A percentile compares a stretch with the other conserved stretches of the same genome.
Evolutionary conservation across 495 filamentous ascomycete species (phyloP).

Genomic region (Penicilliopsis zonata): DNA sequence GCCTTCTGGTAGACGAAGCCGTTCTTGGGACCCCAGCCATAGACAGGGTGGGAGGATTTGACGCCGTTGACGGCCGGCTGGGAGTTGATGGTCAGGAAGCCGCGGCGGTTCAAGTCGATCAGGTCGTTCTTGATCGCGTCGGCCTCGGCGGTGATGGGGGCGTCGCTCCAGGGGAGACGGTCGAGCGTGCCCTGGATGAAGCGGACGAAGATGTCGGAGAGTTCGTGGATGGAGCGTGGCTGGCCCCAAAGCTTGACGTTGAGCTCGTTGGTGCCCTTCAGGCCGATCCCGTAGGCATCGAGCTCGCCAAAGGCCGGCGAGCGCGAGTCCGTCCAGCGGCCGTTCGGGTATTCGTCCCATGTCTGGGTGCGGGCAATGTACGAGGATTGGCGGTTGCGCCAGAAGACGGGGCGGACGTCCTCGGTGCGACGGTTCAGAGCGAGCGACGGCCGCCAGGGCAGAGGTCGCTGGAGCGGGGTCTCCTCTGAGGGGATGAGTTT

Average conservation of each 20-base stretch:
- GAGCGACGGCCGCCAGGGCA: slow-evolving; percentile 93
- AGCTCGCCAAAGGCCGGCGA: slow-evolving; percentile 96
- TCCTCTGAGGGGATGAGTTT: slow-evolving; percentile 61
- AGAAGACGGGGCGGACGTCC: slow-evolving; percentile 98
- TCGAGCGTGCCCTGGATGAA: slow-evolving; percentile 74
- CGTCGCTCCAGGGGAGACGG: slow-evolving; percentile 89
- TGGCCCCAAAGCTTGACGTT: slow-evolving; percentile 94
- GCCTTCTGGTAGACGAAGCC: slow-evolving; percentile 99
- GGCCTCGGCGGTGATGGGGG: slow-evolving; percentile 70
- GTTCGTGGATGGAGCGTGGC: slow-evolving; percentile 65
- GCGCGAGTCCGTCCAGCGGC: slow-evolving; percentile 94
- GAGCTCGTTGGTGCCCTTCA: slow-evolving; percentile 94
- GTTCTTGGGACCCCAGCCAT: slow-evolving; percentile 90
- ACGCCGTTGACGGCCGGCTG: slow-evolving; percentile 93
- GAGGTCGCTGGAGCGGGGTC: slow-evolving; percentile 65
- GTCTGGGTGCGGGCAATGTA: slow-evolving; percentile 93
- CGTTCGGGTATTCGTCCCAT: slow-evolving; percentile 99
- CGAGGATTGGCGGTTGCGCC: slow-evolving; percentile 91
- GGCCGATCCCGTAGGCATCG: slow-evolving; percentile 86
- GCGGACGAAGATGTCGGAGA: slow-evolving; percentile 68
- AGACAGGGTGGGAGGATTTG: slow-evolving; percentile 71
- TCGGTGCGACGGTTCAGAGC: slow-evolving; percentile 78
- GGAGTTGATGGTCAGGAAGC: slow-evolving; percentile 92
- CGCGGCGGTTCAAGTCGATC: slow-evolving; percentile 69
- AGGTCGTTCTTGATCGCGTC: slow-evolving; percentile 64